Evolutionary conservation across 192 early-diverging fungal genomes (phyloP).

Genomic region (Mortierella claussenii): DNA sequence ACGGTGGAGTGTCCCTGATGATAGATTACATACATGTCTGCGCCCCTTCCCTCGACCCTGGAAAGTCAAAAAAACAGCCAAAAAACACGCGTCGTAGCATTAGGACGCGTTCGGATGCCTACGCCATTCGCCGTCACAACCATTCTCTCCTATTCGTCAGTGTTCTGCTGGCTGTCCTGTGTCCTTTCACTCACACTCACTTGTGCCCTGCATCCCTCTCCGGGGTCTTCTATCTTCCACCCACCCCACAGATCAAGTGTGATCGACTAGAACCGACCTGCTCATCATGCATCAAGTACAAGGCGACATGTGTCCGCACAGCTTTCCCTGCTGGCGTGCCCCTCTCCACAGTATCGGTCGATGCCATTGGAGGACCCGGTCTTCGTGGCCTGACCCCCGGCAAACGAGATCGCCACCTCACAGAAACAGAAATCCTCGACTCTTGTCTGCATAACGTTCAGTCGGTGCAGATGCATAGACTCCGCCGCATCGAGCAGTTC

Average conservation of each 20-base stretch:
- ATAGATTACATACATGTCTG: not conserved
- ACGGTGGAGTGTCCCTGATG: not conserved
- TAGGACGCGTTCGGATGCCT: no score
- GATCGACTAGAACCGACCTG: constrained; percentile 45
- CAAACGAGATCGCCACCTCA: constrained; percentile 30
- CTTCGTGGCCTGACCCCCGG: constrained; percentile 20
- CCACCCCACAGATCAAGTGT: constrained; percentile 31
- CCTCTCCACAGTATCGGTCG: constrained; percentile 34
- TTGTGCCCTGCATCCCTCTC: not conserved
- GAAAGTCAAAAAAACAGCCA: not conserved
- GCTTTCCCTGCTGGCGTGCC: constrained; percentile 31
- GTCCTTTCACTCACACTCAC: not conserved
- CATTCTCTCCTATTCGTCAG: no score
- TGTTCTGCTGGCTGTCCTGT: not conserved
- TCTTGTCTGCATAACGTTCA: constrained; percentile 44
- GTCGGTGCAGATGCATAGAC: constrained; percentile 23
- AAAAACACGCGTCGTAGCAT: not conserved
- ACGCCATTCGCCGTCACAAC: no score
- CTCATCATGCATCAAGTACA: constrained; percentile 50
- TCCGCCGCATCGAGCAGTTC: constrained; percentile 44
- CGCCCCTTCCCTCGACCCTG: constrained; percentile 2
- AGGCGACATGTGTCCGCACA: constrained; percentile 38
- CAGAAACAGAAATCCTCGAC: constrained; percentile 41
- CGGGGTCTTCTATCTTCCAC: not conserved
- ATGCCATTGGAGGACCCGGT: constrained; percentile 27